Evolutionary conservation across 164 flowering plant species (phyloP).

Genomic region (Magnolia kwangsiensis): DNA sequence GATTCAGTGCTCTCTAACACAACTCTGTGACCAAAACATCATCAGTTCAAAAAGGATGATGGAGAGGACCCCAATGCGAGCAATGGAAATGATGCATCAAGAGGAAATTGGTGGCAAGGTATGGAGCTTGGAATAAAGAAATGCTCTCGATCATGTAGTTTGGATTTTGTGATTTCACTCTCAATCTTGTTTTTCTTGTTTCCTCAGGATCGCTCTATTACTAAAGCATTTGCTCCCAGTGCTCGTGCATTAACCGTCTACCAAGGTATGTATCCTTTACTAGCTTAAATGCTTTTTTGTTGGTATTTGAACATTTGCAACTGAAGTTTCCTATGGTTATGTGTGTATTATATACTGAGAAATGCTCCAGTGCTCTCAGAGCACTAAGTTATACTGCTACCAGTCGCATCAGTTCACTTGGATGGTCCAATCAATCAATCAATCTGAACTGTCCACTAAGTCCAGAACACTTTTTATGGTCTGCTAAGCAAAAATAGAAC

Average conservation of each 20-base stretch:
- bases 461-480: no score
- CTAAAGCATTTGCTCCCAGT: conserved; percentile 20
- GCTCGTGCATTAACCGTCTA: background rate
- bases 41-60: conserved; percentile 50
- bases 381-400: no score
- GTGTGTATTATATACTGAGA: no score
- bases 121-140: conserved; percentile 1
- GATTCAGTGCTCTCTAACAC: background rate
- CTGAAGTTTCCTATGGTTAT: background rate
- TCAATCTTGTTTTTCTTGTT: background rate
- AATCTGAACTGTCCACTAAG: no score
- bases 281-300: background rate
- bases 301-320: background rate
- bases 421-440: no score
- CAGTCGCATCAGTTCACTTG: no score
- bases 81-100: conserved; percentile 46
- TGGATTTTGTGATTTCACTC: background rate
- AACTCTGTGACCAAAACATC: background rate
- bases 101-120: conserved; percentile 63
- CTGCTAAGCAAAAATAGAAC: no score
- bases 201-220: conserved; percentile 68
- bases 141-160: background rate
- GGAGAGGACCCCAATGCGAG: conserved; percentile 44
- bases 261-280: background rate
- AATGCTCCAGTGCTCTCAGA: no score